A percentile compares a stretch with the other conserved stretches of the same genome.
Evolutionary conservation across 2,329 filamentous ascomycete genomes (phyloP).

Genomic region (Emmonsia crescens): DNA sequence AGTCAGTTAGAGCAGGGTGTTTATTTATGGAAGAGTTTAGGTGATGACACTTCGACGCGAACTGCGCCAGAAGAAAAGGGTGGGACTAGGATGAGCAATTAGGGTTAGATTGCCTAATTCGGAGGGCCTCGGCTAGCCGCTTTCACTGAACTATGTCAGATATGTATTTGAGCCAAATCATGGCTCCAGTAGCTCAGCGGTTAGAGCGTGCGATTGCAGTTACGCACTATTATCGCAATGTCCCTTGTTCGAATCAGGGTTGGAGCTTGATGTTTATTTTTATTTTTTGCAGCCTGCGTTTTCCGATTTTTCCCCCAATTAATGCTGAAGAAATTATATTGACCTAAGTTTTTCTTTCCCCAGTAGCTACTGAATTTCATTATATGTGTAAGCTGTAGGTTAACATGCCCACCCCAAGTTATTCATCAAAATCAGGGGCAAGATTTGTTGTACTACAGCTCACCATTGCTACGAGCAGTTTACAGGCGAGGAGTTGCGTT

Average conservation of each 20-base stretch:
- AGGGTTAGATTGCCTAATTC: background rate
- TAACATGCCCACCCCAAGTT: too few relatives aligned
- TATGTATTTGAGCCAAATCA: background rate
- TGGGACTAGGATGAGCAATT: too few relatives aligned
- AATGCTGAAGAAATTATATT: too few relatives aligned
- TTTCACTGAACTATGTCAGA: background rate
- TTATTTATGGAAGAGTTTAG: background rate
- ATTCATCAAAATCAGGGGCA: too few relatives aligned
- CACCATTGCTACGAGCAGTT: too few relatives aligned
- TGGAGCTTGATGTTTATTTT: background rate
- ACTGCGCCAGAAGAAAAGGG: too few relatives aligned
- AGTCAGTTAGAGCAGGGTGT: too few relatives aligned
- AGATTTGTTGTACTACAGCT: too few relatives aligned
- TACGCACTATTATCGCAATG: background rate
- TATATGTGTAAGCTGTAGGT: too few relatives aligned
- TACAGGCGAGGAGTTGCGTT: too few relatives aligned
- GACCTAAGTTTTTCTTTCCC: too few relatives aligned
- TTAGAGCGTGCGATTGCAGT: slow-evolving; percentile 6
- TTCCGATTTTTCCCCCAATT: background rate
- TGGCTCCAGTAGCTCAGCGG: slow-evolving; percentile 4
- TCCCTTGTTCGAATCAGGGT: slow-evolving; percentile 6
- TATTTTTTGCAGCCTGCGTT: background rate
- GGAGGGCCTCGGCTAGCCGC: background rate
- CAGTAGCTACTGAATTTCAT: too few relatives aligned
- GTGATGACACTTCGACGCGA: background rate